phyloP scores from a whole-genome alignment of 2,329 filamentous ascomycete genomes.

The Xylogone sp. region DNA sequence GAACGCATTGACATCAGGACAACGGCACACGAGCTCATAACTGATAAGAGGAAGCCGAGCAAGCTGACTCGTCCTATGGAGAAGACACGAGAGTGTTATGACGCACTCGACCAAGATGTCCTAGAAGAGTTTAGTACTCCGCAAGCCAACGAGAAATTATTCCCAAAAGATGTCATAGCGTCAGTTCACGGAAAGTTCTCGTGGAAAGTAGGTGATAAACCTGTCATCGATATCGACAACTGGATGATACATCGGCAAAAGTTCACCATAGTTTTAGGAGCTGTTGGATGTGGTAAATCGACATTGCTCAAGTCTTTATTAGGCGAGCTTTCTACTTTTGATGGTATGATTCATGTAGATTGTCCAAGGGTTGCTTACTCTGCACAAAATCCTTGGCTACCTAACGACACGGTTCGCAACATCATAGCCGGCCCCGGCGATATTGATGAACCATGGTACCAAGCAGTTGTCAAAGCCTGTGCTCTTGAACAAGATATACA shows the following conservation, averaged over 20 bases:
- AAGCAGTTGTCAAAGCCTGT: conserved; percentile 21
- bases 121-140: not conserved
- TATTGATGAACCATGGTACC: conserved; percentile 31
- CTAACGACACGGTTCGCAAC: conserved; percentile 36
- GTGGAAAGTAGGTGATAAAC: conserved; percentile 3
- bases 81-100: not conserved
- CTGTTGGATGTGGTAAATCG: conserved; percentile 50
- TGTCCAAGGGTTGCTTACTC: conserved; percentile 33
- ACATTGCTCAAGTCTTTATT: conserved; percentile 42
- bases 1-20: conserved; percentile 3
- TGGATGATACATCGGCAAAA: not conserved
- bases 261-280: conserved; percentile 25
- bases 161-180: not conserved
- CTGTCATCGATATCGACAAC: conserved; percentile 1
- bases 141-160: not conserved
- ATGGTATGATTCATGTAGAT: conserved; percentile 1
- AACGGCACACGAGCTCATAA: not conserved
- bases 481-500: conserved; percentile 18
- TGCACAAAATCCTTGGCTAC: conserved; percentile 36
- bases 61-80: not conserved
- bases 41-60: not conserved
- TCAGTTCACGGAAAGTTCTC: conserved; percentile 4
- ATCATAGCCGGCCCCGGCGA: conserved; percentile 34
- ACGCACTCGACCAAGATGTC: not conserved
- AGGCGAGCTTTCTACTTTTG: conserved; percentile 28